Conservation (phyloP, 176 grass and related monocot species). For the Alopecurus myosuroides region DNA sequence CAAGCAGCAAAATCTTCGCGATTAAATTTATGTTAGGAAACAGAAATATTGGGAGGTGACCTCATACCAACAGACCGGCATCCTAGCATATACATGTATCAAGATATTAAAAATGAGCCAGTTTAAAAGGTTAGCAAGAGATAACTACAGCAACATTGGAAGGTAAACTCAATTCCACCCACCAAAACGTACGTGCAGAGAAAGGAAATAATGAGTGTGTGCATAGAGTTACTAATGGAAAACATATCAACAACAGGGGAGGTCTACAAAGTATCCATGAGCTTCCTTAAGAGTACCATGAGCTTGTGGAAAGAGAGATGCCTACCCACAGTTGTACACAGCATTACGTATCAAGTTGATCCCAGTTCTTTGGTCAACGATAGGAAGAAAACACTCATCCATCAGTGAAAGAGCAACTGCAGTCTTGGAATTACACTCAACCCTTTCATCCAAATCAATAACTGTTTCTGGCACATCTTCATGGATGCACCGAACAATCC, state of each 20-base stretch:
- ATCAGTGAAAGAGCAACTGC: conserved; percentile 82
- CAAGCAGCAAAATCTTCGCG: neutral
- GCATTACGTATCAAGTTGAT: conserved; percentile 92
- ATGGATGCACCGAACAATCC: conserved; percentile 56
- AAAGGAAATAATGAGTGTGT: neutral
- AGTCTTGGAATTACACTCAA: conserved; percentile 87
- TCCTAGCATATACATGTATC: neutral
- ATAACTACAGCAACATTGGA: neutral
- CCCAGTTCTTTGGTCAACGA: conserved; percentile 90
- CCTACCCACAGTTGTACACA: conserved; percentile 90
- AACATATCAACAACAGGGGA: neutral
- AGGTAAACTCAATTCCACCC: neutral
- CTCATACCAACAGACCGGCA: neutral
- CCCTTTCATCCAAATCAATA: conserved; percentile 34
- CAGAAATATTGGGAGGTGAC: neutral
- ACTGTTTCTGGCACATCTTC: conserved; percentile 52
- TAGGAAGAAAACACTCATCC: conserved; percentile 95
- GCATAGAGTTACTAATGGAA: conserved; percentile 15
- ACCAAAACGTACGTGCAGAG: conserved; percentile 12
- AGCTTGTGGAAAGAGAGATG: conserved; percentile 38
- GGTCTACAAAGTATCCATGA: conserved; percentile 16
- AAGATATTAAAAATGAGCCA: neutral
- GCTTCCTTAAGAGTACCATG: neutral
- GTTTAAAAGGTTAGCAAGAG: neutral
- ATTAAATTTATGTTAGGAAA: conserved; percentile 2